These are phyloP conservation scores for Nicotiana tomentosiformis DNA, from an alignment of 257 asterid genomes.

Conservation along the genomic window DNA sequence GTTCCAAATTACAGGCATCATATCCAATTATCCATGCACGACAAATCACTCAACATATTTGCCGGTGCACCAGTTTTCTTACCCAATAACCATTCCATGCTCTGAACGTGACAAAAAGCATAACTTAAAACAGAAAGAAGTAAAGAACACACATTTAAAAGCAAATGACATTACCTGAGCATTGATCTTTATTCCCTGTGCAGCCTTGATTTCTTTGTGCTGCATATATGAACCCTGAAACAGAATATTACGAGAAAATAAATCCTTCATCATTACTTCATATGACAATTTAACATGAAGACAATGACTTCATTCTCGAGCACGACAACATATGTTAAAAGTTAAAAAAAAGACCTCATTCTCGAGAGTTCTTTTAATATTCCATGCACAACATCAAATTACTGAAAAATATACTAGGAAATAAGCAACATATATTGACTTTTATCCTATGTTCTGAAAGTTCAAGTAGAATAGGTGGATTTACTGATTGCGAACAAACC, in stretches of 20 bases:
- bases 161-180: slow-evolving; percentile 56
- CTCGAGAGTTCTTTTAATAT: not conserved
- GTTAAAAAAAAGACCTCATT: too few relatives aligned
- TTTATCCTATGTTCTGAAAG: not conserved
- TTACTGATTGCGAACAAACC: not conserved
- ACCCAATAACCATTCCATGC: not conserved
- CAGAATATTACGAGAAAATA: not conserved
- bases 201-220: slow-evolving; percentile 91
- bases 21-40: not conserved
- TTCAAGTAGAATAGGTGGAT: too few relatives aligned
- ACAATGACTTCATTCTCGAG: not conserved
- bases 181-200: slow-evolving; percentile 91
- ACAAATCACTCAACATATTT: not conserved
- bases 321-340: too few relatives aligned
- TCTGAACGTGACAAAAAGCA: not conserved
- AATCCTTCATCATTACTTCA: not conserved
- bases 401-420: not conserved
- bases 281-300: not conserved
- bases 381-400: not conserved
- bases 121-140: not conserved
- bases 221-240: slow-evolving; percentile 85
- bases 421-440: not conserved
- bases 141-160: not conserved
- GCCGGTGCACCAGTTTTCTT: not conserved
- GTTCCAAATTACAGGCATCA: too few relatives aligned